Evolutionary conservation across 495 filamentous ascomycete genomes (phyloP), one percentile per base, ranked within the genome.

Genomic region (Astrocystis sublimbata): DNA sequence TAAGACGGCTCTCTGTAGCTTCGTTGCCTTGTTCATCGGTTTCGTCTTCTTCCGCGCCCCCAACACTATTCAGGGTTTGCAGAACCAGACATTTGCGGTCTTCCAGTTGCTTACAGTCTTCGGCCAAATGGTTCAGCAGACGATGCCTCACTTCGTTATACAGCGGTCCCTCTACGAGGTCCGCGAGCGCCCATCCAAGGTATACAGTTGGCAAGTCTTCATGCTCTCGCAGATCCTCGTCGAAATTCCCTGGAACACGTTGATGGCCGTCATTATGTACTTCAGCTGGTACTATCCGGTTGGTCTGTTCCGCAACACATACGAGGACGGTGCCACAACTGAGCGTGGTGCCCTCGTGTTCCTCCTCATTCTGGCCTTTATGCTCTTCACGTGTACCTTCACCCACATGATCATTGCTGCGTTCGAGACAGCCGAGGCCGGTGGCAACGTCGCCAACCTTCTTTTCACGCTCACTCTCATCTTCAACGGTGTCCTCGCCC

Each of bases 51-150:
- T 84, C 83, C 80, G 85, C 19, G 83, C 89, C 6, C 76, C 83
- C 28, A 89, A 86, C 70, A 84, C 81, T 17, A 74, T 88, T 2
- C 90, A 94, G 72, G 92, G 91, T 40, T 82, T 96, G 17, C 90
- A 93, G 68, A 94, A 96, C 70, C 88, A 92, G 68, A 89, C 94
- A 79, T 94, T 96, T 69, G 79, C 85, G 68, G 87, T 96, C 67
- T 96, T 97, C 79, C 86, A 93, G 80, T 74, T 96, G 4, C 76
- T 92, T 45, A 88, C 85, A 23, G 85, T 96, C 61, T 89, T 93
- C 71, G 85, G 86, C 55, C 86, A 89, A 64, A 76, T 93, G 24
- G 84, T 88, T 12, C 85, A 92, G 64, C 92, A 96, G 69, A 92
- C 89, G 63, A 94, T 96, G 88, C 92, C 92, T 0, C 82, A 89